Base-by-base conservation (phyloP, 2,329 filamentous ascomycete genomes). In the Mycosphaerella arachidis region DNA sequence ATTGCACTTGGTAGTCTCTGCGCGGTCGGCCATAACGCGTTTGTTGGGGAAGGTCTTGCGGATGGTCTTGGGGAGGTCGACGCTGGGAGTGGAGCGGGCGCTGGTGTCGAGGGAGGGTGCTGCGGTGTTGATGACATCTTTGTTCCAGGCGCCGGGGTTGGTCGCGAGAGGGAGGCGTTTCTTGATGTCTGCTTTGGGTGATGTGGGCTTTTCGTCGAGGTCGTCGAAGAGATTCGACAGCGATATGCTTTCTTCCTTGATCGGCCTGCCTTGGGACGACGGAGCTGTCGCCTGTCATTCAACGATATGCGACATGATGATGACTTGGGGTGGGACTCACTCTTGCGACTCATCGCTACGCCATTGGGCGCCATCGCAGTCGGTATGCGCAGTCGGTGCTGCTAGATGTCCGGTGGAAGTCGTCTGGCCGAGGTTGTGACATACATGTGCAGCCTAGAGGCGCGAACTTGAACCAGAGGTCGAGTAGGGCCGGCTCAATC, bases 1-100 rank as follows among this genome's bases (percentile, higher is more conserved):
- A 73, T 94, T 97, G 82, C 93, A 99, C 66, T 79, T 76, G 54
- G 94, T 86, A 9, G 91, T 83, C 64, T 96, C 91, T 10, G 89
- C 84, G 58, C 81, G 82, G 70, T 96, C 92, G 68, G 92, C 87
- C 66, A 96, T 82, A 0, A 92, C 91, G 59, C 88, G 86, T 63
- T 91, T 91, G 51, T 88, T 92, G 4, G 86, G 82, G 74, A 97
- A 97, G 4, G 89, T 89, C 61, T 91, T 86, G 67, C 89, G 84
- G 13, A 90, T 86, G 62, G 81, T 84, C 61, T 92, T 87, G 68
- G 95, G 90, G 56, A 85, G 83, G 68, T 79, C 82, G 33, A 82
- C 72, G 12, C 63, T 57, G 6, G 64, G 56, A n/a, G 60, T 55
- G 10, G 55, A 54, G 29, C 51, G 56, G 18, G 60, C 52, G 48